A percentile compares a stretch with the other conserved stretches of the same genome.
These are phyloP conservation scores for Euphorbia pulcherrima DNA, from an alignment of 345 rosid species.

Conservation along the genomic window DNA sequence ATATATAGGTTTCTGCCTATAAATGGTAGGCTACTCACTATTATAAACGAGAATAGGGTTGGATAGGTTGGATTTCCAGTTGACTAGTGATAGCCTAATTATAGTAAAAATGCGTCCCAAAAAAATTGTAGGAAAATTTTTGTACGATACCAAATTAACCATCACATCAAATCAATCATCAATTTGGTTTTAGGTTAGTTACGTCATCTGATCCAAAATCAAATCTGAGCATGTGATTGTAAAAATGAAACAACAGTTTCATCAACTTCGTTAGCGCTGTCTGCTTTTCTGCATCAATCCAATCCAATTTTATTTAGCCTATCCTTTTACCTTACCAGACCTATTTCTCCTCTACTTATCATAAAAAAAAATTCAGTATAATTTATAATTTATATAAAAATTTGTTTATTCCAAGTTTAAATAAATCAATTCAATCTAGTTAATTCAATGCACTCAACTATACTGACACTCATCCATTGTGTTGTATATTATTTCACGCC, in stretches of 20 bases:
- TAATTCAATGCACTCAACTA: too few relatives aligned
- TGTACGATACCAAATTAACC: background rate
- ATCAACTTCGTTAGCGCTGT: constrained; percentile 3
- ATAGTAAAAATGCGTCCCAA: background rate
- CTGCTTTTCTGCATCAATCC: background rate
- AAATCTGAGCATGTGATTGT: constrained; percentile 1
- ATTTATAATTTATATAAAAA: too few relatives aligned
- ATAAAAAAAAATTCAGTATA: too few relatives aligned
- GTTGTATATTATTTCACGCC: too few relatives aligned
- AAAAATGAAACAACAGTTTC: background rate
- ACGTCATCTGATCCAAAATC: background rate
- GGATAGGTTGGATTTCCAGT: background rate
- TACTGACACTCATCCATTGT: too few relatives aligned
- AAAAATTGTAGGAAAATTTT: background rate
- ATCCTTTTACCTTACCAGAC: too few relatives aligned
- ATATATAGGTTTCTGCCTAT: background rate
- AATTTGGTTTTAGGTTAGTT: background rate
- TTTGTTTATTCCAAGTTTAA: too few relatives aligned
- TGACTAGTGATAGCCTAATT: background rate
- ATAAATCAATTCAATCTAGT: too few relatives aligned
- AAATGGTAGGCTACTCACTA: background rate
- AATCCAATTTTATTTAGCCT: background rate
- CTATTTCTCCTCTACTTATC: too few relatives aligned
- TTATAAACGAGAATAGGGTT: background rate
- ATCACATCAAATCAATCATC: background rate